Base-by-base conservation (phyloP, 2,329 filamentous ascomycete genomes). In the Fusarium tanahbumbuense region DNA sequence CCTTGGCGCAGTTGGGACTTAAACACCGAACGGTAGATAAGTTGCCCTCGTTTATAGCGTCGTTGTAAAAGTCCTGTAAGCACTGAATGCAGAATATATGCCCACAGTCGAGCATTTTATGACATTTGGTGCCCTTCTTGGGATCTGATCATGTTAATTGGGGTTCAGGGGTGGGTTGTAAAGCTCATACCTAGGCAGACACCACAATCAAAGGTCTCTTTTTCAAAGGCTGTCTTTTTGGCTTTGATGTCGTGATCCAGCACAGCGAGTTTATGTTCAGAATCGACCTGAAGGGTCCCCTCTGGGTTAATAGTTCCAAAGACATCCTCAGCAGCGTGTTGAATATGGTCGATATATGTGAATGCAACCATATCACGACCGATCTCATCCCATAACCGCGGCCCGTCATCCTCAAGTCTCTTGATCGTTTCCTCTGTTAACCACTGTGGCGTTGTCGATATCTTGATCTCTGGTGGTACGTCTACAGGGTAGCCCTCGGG, bases 31-130 rank as follows among this genome's bases (percentile, higher is more conserved):
- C 91, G 10, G 88, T 88, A 50, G 89, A 85, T 20, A 99, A 84
- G 74, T 97, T 91, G 2, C 96, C 96, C 76, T 97, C 93, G 0
- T 85, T 89, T 74, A 99, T 98, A 71, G 93, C 94, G 68, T 89
- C 91, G 72, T 91, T 93, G 84, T 97, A 98, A 73, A 95, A 98
- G 73, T 95, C 93, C 68, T 93, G 91, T 5, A 99, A 84, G 76
- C 96, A 99, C n/a, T 88, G 80, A 20, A 91, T 83, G 79, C 96
- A 99, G 77, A 98, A 99, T 40, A 98, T 93, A 77, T 99, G 95
- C 1, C 89, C 89, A 78, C 96, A 99, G 62, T 91, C 89, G 47
- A 92, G 81, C 85, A 98, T 90, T 44, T 89, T 88, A 81, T 98
- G 92, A 78, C 96, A 98, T 13, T 84, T 87, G 0, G 83, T 81